Base-by-base conservation (phyloP, 768 basidiomycete genomes). In the Phlegmacium glaucopus region DNA sequence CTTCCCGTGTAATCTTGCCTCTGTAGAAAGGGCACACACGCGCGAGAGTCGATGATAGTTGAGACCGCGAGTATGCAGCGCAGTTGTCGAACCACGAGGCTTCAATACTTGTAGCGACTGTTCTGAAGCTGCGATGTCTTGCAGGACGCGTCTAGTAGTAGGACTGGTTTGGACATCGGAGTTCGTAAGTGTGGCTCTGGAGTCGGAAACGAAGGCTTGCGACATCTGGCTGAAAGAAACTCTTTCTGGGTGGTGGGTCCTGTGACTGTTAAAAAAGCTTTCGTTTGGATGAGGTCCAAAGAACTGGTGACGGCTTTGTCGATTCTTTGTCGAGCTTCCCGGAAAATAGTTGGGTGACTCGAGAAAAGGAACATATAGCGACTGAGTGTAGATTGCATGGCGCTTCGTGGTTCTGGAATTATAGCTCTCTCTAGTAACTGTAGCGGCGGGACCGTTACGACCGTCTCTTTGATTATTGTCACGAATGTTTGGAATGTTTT, bases 351-450 rank as follows among this genome's bases (percentile, higher is more conserved):
- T 27, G 27, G 51, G 45, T 36, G 56, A 49, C 26, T 61, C 58
- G 25, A 62, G 48, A 29, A 58, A 45, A 15, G 66, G 63, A 15
- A 63, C 53, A 47, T 58, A 58, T 7, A 62, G 50, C 1, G 67
- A 56, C 26, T 62, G 58, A 5, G 67, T 66, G 49, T 71, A 71
- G 9, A 72, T 68, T 4, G 69, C 72, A 41, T 71, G 70, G 10
- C 72, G 64, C 50, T 66, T 70, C 37, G 53, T 60, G 12, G 55
- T 52, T 39, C 36, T 52, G 9, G 45, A 42, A 22, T 60, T 52
- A 10, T 52, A 29, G 15, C 39, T 39, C 42, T 55, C 54, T n/a
- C 38, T 25, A 32, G 51, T 40, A 38, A 57, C 39, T 49, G 22
- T 22, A 22, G 22, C 2, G 22, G 22, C 2, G 5, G 22, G 22